Evolutionary conservation across 2,329 filamentous ascomycete genomes (phyloP).

Genomic region (Cercospora sesami): DNA sequence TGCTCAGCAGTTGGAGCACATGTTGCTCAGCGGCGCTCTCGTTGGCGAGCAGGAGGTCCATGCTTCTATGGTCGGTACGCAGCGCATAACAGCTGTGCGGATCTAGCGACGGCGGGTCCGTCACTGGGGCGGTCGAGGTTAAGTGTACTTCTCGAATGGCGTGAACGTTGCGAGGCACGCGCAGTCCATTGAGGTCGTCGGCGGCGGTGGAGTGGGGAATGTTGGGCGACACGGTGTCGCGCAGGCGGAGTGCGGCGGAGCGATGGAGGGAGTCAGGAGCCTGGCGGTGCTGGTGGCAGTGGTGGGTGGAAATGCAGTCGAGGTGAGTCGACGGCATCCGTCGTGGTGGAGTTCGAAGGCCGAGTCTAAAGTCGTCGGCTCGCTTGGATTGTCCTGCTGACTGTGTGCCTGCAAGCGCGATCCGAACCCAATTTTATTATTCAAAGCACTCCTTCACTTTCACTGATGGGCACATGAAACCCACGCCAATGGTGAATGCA

Average conservation of each 20-base stretch:
- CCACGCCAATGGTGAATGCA: not conserved
- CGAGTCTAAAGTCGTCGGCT: not conserved
- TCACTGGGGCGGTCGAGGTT: slow-evolving; percentile 45
- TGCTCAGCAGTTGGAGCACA: slow-evolving; percentile 32
- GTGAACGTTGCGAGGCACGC: slow-evolving; percentile 45
- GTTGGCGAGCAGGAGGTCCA: slow-evolving; percentile 37
- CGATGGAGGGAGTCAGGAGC: not conserved
- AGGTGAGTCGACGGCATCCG: not conserved
- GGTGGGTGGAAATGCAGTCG: not conserved
- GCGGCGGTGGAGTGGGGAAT: slow-evolving; percentile 15
- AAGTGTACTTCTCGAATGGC: slow-evolving; percentile 56
- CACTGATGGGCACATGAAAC: not conserved
- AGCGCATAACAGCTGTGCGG: slow-evolving; percentile 32
- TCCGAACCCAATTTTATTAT: slow-evolving; percentile 2
- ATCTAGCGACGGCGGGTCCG: slow-evolving; percentile 21
- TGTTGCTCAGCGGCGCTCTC: slow-evolving; percentile 35
- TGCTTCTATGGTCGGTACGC: slow-evolving; percentile 31
- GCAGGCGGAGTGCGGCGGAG: not conserved
- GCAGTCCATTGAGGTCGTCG: slow-evolving; percentile 54
- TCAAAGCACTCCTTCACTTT: not conserved
- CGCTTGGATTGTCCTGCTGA: slow-evolving; percentile 3
- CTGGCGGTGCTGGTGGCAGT: not conserved
- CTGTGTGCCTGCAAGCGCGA: slow-evolving; percentile 4
- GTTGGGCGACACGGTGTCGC: slow-evolving; percentile 4
- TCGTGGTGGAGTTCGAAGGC: not conserved